Evolutionary conservation across 2,329 filamentous ascomycete genomes (phyloP).

Genomic region (Knoxdaviesia capensis): DNA sequence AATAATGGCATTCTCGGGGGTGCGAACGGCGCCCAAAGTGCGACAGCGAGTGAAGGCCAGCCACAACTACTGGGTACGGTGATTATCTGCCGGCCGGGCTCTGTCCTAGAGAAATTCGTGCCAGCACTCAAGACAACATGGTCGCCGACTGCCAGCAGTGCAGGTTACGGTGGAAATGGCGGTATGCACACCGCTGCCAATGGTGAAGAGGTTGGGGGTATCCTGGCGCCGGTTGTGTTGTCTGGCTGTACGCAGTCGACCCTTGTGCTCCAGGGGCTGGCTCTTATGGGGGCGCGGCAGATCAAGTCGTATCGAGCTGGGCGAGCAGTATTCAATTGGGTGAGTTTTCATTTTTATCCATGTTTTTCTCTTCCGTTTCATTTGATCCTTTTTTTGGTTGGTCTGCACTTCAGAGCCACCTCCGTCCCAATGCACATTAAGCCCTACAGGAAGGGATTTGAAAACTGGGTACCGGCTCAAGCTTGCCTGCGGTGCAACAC

Average conservation of each 20-base stretch:
- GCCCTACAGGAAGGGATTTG: too few relatives aligned
- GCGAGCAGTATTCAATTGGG: not conserved
- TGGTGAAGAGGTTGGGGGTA: slow-evolving; percentile 45
- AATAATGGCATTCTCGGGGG: too few relatives aligned
- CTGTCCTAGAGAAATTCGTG: slow-evolving; percentile 46
- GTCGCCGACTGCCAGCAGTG: too few relatives aligned
- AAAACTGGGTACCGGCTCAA: too few relatives aligned
- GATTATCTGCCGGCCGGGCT: slow-evolving; percentile 55
- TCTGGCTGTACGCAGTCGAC: slow-evolving; percentile 42
- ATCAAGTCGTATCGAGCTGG: slow-evolving; percentile 52
- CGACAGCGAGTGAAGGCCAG: too few relatives aligned
- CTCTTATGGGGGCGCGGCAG: slow-evolving; percentile 62
- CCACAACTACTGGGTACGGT: slow-evolving; percentile 48
- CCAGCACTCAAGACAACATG: slow-evolving; percentile 40
- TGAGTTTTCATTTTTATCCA: not conserved
- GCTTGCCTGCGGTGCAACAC: too few relatives aligned
- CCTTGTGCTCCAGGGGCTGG: slow-evolving; percentile 54
- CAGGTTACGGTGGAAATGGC: too few relatives aligned
- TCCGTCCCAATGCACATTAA: too few relatives aligned
- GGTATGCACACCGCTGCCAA: slow-evolving; percentile 8
- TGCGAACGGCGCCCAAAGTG: too few relatives aligned
- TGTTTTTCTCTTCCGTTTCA: not conserved
- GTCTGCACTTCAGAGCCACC: too few relatives aligned
- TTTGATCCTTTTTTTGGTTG: not conserved
- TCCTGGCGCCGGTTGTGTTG: slow-evolving; percentile 61